These are phyloP conservation scores for Penicillium sp. DNA, from an alignment of 2,329 filamentous ascomycete species.

Conservation along the genomic window DNA sequence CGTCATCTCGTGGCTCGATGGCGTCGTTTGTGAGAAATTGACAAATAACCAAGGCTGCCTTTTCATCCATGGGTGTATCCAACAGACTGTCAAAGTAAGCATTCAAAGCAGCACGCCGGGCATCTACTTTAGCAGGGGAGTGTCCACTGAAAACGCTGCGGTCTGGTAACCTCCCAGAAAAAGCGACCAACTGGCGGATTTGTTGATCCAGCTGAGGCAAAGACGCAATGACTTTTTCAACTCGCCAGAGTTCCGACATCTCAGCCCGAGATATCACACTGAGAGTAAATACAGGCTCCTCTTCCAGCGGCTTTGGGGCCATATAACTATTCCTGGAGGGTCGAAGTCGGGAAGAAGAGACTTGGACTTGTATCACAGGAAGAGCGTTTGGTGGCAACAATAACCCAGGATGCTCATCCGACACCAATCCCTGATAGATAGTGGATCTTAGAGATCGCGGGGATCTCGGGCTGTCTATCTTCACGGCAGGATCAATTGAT, in stretches of 20 bases:
- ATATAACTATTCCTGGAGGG: conserved; percentile 85
- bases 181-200: conserved; percentile 70
- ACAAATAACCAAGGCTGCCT: conserved; percentile 77
- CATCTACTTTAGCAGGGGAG: conserved; percentile 89
- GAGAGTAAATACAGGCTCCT: conserved; percentile 91
- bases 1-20: conserved; percentile 55
- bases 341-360: conserved; percentile 91
- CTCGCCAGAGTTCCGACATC: conserved; percentile 74
- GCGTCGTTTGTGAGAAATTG: conserved; percentile 75
- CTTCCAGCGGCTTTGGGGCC: conserved; percentile 75
- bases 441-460: conserved; percentile 36
- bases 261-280: conserved; percentile 74
- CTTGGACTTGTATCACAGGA: conserved; percentile 78
- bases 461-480: conserved; percentile 35
- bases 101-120: conserved; percentile 76
- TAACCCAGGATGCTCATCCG: conserved; percentile 82
- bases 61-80: conserved; percentile 75
- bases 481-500: conserved; percentile 38
- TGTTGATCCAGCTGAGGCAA: conserved; percentile 79
- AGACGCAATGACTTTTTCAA: conserved; percentile 86
- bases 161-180: conserved; percentile 77
- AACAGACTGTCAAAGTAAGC: conserved; percentile 82
- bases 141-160: conserved; percentile 85
- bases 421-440: conserved; percentile 75
- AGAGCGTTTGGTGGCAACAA: conserved; percentile 85